Conservation (phyloP, 2,329 filamentous ascomycete genomes). For the Onygena corvina region DNA sequence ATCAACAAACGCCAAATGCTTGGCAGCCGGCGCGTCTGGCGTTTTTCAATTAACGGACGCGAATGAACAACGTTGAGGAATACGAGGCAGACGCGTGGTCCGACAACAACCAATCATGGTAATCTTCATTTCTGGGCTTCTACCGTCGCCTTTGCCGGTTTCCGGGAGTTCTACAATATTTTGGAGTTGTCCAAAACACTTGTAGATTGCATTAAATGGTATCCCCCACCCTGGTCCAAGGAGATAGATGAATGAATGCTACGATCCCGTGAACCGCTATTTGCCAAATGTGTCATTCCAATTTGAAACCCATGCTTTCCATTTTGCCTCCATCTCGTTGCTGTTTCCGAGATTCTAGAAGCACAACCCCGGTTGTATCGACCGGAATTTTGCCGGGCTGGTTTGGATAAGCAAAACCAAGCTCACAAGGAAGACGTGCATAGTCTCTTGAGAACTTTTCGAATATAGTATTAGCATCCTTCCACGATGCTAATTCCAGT, state of each 20-base stretch:
- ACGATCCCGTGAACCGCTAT: not conserved
- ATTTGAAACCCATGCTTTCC: slow-evolving; percentile 3
- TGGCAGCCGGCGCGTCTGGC: slow-evolving; percentile 4
- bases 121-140: no score
- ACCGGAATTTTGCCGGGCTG: slow-evolving; percentile 19
- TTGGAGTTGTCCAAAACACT: no score
- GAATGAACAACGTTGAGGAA: no score
- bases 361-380: slow-evolving; percentile 26
- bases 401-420: slow-evolving; percentile 15
- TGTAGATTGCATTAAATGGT: no score
- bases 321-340: not conserved
- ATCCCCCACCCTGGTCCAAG: no score
- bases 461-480: slow-evolving; percentile 29
- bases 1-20: slow-evolving; percentile 1
- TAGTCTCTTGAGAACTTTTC: slow-evolving; percentile 28
- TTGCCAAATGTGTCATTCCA: not conserved
- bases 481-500: slow-evolving; percentile 20
- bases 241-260: no score
- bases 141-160: no score
- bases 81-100: not conserved
- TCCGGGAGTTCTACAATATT: no score
- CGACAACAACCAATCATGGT: not conserved
- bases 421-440: slow-evolving; percentile 23
- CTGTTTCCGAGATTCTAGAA: not conserved
- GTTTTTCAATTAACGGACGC: not conserved